Percentiles rank a stretch among this genome's conserved stretches.
Conservation (phyloP, 73 alveolate species). For the Durusdinium trenchii region DNA sequence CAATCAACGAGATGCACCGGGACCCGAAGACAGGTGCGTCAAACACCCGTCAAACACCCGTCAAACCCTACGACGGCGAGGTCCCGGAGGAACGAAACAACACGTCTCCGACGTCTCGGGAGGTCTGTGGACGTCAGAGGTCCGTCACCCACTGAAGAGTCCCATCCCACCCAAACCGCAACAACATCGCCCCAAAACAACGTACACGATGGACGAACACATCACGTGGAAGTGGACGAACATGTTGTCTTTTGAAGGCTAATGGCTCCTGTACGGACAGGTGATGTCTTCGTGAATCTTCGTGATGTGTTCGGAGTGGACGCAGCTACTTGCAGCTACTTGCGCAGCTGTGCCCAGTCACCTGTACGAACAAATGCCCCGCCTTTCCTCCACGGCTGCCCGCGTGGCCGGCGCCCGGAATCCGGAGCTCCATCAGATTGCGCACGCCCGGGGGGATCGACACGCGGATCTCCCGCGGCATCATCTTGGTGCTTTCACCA, state of each 20-base stretch:
- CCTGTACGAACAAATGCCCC: slow-evolving; percentile 78
- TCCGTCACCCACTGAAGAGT: too few species aligned
- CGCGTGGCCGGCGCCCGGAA: slow-evolving; percentile 45
- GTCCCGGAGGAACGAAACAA: too few species aligned
- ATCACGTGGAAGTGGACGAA: neutral
- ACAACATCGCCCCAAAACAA: too few species aligned
- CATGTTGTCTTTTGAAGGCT: neutral
- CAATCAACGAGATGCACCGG: too few species aligned
- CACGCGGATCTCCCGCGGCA: slow-evolving; percentile 86
- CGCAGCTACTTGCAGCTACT: neutral
- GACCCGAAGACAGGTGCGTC: too few species aligned
- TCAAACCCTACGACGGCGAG: too few species aligned
- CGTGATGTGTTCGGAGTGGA: neutral
- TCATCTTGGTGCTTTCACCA: slow-evolving; percentile 89
- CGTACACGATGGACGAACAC: too few species aligned
- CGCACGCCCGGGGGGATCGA: slow-evolving; percentile 64
- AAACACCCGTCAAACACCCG: too few species aligned
- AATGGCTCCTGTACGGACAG: neutral
- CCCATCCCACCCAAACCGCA: too few species aligned
- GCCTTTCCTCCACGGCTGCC: slow-evolving; percentile 36
- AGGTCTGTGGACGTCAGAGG: too few species aligned
- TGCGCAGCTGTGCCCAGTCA: neutral
- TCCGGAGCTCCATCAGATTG: slow-evolving; percentile 79
- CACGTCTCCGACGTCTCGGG: too few species aligned
- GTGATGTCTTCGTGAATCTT: neutral